Evolutionary conservation across 441 rosid genomes (phyloP), one percentile per base, ranked within the genome.

Genomic region (Jatropha podagrica): DNA sequence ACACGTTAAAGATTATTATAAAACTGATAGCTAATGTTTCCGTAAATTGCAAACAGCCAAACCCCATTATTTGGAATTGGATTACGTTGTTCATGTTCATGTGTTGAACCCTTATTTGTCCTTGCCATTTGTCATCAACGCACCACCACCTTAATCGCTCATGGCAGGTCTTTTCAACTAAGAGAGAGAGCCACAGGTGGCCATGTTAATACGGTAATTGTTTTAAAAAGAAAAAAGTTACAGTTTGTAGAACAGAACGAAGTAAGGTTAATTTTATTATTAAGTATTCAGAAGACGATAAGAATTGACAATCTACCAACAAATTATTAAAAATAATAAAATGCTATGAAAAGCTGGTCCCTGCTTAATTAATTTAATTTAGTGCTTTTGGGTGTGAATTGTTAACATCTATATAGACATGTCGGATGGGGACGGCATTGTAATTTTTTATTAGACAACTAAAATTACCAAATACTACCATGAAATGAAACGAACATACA

Each of bases 1-100:
- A 56, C 75, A 56, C 81, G 68, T 63, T 18, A 52, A 44, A n/a
- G 5, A 32, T n/a, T 48, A 8, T n/a, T 14, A 32, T 37, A 27
- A 32, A 32, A 32, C 32, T 32, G 26, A 41, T 37, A 0, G 20
- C 13, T 37, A 54, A 44, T 44, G 10, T n/a, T 18, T 46, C 0
- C 13, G 11, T 11, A 27, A 6, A 5, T 69, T 26, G 54, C 15
- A 23, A 32, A 49, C 13, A 0, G 46, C 73, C 68, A 17, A 37
- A 61, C 59, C 67, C 11, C 5, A 42, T 65, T 37, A 14, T 10
- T 51, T 51, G 32, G 3, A 0, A 9, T 51, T 51, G 18, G 18
- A 12, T 51, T 12, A 32, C 32, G 32, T 0, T 32, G 32, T 32
- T 32, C 32, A 32, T 32, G 32, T 32, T 32, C 32, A 32, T 32